These are phyloP conservation scores for Pseudocercospora musae DNA, from an alignment of 2,329 filamentous ascomycete genomes.

Conservation along the genomic window DNA sequence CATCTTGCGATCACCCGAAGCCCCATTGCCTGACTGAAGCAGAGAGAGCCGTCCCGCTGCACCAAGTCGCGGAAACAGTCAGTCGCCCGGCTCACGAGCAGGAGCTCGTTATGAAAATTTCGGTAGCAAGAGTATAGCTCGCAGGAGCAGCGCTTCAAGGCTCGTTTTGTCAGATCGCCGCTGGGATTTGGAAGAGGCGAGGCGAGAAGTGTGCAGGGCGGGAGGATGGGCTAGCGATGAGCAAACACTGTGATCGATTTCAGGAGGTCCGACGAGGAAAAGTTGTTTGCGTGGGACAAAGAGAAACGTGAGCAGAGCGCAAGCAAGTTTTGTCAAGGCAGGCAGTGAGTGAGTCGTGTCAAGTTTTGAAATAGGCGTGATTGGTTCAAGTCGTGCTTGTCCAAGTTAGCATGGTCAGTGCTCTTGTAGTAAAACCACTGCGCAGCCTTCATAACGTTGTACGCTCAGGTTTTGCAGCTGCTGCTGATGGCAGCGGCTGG, in stretches of 20 bases:
- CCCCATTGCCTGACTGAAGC: slow-evolving; percentile 18
- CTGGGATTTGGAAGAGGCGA: slow-evolving; percentile 9
- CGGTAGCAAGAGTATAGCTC: slow-evolving; percentile 10
- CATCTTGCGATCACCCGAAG: slow-evolving; percentile 21
- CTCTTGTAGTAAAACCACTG: slow-evolving; percentile 13
- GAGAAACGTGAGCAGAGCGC: slow-evolving; percentile 8
- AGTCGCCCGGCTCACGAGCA: background rate
- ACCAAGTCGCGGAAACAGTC: slow-evolving; percentile 7
- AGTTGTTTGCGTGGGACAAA: slow-evolving; percentile 22
- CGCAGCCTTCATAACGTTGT: slow-evolving; percentile 7
- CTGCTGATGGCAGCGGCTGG: background rate
- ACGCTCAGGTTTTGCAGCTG: slow-evolving; percentile 10
- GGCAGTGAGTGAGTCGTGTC: slow-evolving; percentile 11
- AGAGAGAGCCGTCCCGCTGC: slow-evolving; percentile 6
- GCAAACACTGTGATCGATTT: slow-evolving; percentile 20
- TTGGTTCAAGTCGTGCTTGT: slow-evolving; percentile 9
- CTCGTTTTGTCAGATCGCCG: slow-evolving; percentile 13
- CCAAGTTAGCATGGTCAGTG: slow-evolving; percentile 8
- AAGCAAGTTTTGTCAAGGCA: slow-evolving; percentile 13
- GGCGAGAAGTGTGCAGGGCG: background rate
- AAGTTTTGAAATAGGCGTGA: slow-evolving; percentile 4
- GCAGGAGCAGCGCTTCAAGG: slow-evolving; percentile 9
- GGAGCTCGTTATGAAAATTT: background rate
- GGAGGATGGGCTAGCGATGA: slow-evolving; percentile 4
- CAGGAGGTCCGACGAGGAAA: slow-evolving; percentile 4